A percentile compares a stretch with the other conserved stretches of the same genome.
phyloP scores from a whole-genome alignment of 116 monocot species.

The Dioscorea cayenensis region DNA sequence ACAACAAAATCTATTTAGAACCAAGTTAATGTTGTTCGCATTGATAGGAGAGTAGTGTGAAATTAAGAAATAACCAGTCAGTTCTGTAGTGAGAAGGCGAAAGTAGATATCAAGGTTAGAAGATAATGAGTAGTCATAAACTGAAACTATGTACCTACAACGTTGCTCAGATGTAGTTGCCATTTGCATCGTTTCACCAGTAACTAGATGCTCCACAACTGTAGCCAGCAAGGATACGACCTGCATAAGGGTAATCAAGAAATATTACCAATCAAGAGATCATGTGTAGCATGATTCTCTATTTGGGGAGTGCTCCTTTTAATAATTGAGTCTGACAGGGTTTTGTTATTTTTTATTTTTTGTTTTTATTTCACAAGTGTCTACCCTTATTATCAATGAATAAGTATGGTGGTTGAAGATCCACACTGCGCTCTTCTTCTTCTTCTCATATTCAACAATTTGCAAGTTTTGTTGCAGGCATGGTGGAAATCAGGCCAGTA shows the following conservation, averaged over 20 bases:
- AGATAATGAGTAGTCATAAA: neutral
- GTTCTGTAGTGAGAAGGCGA: neutral
- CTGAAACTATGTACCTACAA: conserved; percentile 51
- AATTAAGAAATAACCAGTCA: neutral
- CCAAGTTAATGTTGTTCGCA: neutral
- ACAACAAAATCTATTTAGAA: conserved; percentile 6
- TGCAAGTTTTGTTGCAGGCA: too few species aligned
- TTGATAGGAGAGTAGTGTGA: neutral
- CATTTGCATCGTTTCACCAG: conserved; percentile 99
- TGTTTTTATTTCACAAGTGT: too few species aligned
- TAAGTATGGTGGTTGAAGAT: too few species aligned
- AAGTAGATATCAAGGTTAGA: neutral
- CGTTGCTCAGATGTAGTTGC: conserved; percentile 51
- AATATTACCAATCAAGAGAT: too few species aligned
- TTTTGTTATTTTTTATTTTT: too few species aligned
- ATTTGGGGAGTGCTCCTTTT: too few species aligned
- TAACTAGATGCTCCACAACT: conserved; percentile 87
- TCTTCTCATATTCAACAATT: too few species aligned
- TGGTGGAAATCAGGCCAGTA: too few species aligned
- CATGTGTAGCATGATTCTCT: too few species aligned
- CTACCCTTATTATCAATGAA: too few species aligned
- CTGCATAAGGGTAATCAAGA: conserved; percentile 23
- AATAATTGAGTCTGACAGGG: too few species aligned
- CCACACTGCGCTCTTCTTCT: too few species aligned
- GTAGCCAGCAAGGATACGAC: conserved; percentile 81